These are phyloP conservation scores for Thielaviopsis musarum DNA, from an alignment of 2,329 filamentous ascomycete genomes.

Conservation along the genomic window DNA sequence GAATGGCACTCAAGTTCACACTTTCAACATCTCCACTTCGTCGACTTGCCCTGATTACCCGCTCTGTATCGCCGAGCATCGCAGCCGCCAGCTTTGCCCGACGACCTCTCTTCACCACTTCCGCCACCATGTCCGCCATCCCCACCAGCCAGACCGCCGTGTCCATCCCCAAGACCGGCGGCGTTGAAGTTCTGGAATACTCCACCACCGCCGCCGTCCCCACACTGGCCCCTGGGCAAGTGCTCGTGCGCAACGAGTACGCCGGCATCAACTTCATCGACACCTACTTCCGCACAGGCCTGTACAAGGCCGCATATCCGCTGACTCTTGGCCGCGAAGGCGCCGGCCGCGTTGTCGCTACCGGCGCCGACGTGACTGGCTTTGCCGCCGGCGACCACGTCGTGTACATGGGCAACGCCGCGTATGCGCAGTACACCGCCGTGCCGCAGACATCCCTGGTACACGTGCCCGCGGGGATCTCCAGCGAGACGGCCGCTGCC, in stretches of 20 bases:
- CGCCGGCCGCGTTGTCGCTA: constrained; percentile 50
- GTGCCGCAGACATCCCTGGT: constrained; percentile 37
- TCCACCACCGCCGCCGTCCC: constrained; percentile 28
- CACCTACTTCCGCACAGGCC: constrained; percentile 73
- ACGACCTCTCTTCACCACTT: background rate
- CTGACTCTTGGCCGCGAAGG: constrained; percentile 67
- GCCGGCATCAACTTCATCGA: constrained; percentile 47
- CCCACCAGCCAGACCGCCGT: constrained; percentile 47
- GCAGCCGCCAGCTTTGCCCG: background rate
- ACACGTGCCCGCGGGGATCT: constrained; percentile 45
- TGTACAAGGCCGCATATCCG: constrained; percentile 51
- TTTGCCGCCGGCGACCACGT: constrained; percentile 54
- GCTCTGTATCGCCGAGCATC: background rate
- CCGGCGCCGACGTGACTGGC: constrained; percentile 34
- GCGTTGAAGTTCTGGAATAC: constrained; percentile 55
- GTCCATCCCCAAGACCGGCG: constrained; percentile 46
- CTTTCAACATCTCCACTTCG: background rate
- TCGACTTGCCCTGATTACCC: background rate
- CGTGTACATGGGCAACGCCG: constrained; percentile 42
- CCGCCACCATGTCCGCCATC: constrained; percentile 51
- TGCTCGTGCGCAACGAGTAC: constrained; percentile 42
- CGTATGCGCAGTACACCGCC: constrained; percentile 41
- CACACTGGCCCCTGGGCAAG: constrained; percentile 35
- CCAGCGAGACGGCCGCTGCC: constrained; percentile 47
- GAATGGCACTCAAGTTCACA: background rate